Evolutionary conservation across 306 rosid genomes (phyloP).

Genomic region (Cucumis hystrix): DNA sequence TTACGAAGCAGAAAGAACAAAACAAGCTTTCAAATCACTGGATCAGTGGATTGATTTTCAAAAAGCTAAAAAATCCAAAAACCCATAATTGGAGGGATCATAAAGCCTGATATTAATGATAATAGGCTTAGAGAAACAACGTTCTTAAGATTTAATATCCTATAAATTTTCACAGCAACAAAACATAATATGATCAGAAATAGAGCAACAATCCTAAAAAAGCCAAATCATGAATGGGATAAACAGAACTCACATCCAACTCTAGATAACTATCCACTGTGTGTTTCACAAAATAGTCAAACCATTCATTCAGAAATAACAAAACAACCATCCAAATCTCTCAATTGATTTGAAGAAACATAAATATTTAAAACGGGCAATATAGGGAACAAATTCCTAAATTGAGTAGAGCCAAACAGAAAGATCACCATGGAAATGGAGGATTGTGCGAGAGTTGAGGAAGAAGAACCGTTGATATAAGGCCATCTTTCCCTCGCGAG

Average conservation of each 20-base stretch:
- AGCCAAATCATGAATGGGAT: not conserved
- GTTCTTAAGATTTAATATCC: not conserved
- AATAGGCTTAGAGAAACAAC: not conserved
- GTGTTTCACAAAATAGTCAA: not conserved
- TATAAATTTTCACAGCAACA: not conserved
- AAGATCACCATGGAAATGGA: slow-evolving; percentile 22
- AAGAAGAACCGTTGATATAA: slow-evolving; percentile 14
- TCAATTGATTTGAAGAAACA: not conserved
- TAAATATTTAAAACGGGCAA: not conserved
- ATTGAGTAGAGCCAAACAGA: not conserved
- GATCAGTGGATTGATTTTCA: not conserved
- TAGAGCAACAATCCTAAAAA: not conserved
- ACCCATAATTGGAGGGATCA: not conserved
- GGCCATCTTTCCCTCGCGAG: slow-evolving; percentile 56
- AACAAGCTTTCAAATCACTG: not conserved
- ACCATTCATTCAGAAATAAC: not conserved
- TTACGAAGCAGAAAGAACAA: not conserved
- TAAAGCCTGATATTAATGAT: not conserved
- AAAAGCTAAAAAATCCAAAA: not conserved
- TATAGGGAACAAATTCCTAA: not conserved
- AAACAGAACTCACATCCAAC: not conserved
- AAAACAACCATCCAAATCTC: not conserved
- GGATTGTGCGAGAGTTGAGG: slow-evolving; percentile 22
- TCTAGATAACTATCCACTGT: not conserved
- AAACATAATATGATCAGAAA: not conserved